These are phyloP conservation scores for Fusarium sp. DNA, from an alignment of 2,329 filamentous ascomycete genomes.

Conservation along the genomic window DNA sequence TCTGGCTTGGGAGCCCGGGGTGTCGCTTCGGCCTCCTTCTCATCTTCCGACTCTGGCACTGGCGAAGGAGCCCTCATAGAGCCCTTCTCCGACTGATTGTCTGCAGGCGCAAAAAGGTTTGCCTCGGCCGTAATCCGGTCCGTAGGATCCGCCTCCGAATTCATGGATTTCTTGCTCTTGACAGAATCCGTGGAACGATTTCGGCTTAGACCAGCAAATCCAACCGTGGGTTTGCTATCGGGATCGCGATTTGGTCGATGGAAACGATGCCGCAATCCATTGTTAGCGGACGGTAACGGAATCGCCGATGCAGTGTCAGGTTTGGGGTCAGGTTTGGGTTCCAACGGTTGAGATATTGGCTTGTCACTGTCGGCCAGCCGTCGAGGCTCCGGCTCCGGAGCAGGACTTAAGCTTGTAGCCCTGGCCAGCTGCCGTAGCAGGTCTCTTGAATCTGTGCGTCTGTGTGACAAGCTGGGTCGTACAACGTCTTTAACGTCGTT, in stretches of 20 bases:
- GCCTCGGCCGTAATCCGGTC: constrained; percentile 65
- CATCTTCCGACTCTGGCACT: constrained; percentile 45
- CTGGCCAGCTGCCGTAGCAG: constrained; percentile 59
- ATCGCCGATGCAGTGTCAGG: constrained; percentile 25
- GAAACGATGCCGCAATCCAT: constrained; percentile 23
- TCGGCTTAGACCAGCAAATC: constrained; percentile 56
- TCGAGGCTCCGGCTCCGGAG: constrained; percentile 42
- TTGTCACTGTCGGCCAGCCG: constrained; percentile 27
- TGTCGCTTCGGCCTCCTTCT: constrained; percentile 53
- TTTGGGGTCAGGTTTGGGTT: constrained; percentile 32
- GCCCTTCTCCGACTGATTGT: constrained; percentile 64
- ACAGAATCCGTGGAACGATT: constrained; percentile 56
- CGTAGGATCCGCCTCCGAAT: constrained; percentile 62
- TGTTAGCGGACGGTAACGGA: constrained; percentile 30
- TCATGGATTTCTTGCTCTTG: constrained; percentile 57
- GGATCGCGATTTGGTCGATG: constrained; percentile 35
- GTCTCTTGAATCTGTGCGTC: constrained; percentile 55
- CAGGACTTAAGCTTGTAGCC: constrained; percentile 57
- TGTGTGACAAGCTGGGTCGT: constrained; percentile 33
- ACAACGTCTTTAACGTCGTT: constrained; percentile 18
- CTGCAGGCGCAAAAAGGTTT: constrained; percentile 62
- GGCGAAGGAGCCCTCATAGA: constrained; percentile 61
- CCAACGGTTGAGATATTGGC: constrained; percentile 11
- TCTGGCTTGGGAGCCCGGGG: constrained; percentile 57
- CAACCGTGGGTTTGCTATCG: constrained; percentile 54